Conservation (phyloP, 768 basidiomycete genomes). For the Tylopilus rubrobrunneus region DNA sequence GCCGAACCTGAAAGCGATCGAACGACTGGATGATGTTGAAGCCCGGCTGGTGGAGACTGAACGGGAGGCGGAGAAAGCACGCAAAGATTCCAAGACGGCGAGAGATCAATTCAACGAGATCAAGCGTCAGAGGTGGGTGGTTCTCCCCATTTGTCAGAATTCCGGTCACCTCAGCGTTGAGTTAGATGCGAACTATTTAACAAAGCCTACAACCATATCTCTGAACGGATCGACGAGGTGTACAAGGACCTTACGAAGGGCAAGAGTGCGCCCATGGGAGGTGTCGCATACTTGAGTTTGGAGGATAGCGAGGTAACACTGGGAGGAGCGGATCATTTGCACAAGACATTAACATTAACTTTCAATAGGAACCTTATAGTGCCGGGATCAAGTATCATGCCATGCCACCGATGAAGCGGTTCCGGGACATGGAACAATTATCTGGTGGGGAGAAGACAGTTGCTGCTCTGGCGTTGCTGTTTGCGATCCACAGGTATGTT, state of each 20-base stretch:
- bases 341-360: neutral
- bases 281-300: slow-evolving; percentile 92
- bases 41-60: slow-evolving; percentile 84
- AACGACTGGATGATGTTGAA: slow-evolving; percentile 83
- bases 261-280: slow-evolving; percentile 89
- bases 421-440: slow-evolving; percentile 98
- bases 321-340: slow-evolving; percentile 10
- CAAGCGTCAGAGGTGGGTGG: slow-evolving; percentile 67
- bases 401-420: slow-evolving; percentile 99
- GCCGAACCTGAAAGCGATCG: slow-evolving; percentile 96
- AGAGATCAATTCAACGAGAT: slow-evolving; percentile 89
- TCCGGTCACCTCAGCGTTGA: neutral
- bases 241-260: slow-evolving; percentile 99
- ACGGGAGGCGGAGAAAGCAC: slow-evolving; percentile 86
- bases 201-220: slow-evolving; percentile 94
- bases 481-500: slow-evolving; percentile 88
- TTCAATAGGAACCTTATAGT: slow-evolving; percentile 68
- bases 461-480: slow-evolving; percentile 92
- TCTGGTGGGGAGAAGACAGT: slow-evolving; percentile 99
- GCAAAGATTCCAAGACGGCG: slow-evolving; percentile 86
- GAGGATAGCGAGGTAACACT: slow-evolving; percentile 86
- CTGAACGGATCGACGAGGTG: slow-evolving; percentile 89
- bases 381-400: slow-evolving; percentile 97
- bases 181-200: slow-evolving; percentile 80
- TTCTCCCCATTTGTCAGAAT: neutral